Evolutionary conservation across 768 basidiomycete species (phyloP), one percentile per base, ranked within the genome.

Genomic region (Leccinum rimulosum): DNA sequence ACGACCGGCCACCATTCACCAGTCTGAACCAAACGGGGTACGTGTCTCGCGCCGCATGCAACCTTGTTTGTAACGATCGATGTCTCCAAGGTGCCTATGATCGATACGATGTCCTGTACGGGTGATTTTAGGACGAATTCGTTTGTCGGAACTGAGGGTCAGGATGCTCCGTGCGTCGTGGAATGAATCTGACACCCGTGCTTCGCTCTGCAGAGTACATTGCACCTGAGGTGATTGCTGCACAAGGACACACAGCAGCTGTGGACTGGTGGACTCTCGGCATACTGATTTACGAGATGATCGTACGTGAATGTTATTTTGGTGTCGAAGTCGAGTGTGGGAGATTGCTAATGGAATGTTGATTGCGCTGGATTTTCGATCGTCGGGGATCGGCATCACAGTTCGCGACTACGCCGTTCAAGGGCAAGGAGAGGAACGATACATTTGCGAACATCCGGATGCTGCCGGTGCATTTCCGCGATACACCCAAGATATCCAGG

Each of bases 231-330:
- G 97, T 99, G 59, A 97, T 99, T 71, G 91, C 91, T 66, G 93
- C 93, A 50, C 85, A 91, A 72, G 96, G 97, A 17, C 97, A 99
- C 75, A 97, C 95, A 38, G 94, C 94, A 61, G 95, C 96, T 14
- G 97, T 99, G 54, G 97, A 99, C 77, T 99, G 96, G 96, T 95
- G 93, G 97, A 98, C 97, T 33, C 79, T 98, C 52, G 97, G 97
- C 40, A 98, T 98, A 69, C 84, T 99, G 69, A 93, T 98, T 68
- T 97, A 95, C 79, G 97, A 99, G 79, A 97, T 97, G 93, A 94
- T 95, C 75, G 92, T 94, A 82, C 82, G 92, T 75, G 70, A 55
- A 73, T 65, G 66, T 69, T 70, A 70, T 71, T 71, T 66, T 63
- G 61, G 28, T 33, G 55, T 49, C 36, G 33, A 60, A 52, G 64